Conservation (phyloP, 495 filamentous ascomycete genomes). For the Daldinia decipiens region DNA sequence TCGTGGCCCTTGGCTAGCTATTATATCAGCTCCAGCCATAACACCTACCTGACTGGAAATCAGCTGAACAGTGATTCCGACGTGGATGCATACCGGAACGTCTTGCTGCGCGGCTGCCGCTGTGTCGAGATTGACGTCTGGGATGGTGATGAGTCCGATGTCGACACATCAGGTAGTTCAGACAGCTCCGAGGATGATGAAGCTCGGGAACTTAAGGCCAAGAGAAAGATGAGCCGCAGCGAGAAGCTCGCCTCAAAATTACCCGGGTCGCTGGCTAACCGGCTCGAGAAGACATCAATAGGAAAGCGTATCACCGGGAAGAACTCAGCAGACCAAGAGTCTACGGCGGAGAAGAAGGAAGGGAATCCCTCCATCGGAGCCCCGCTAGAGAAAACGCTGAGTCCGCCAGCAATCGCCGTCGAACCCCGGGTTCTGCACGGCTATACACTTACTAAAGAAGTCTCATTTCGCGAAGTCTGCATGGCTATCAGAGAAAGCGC, state of each 20-base stretch:
- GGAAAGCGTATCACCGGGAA: constrained; percentile 52
- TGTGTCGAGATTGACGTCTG: constrained; percentile 97
- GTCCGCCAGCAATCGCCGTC: constrained; percentile 47
- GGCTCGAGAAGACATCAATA: constrained; percentile 53
- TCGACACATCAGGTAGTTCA: constrained; percentile 45
- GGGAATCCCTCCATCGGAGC: not conserved
- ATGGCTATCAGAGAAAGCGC: constrained; percentile 79
- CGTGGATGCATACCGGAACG: constrained; percentile 83
- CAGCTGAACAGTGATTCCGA: constrained; percentile 87
- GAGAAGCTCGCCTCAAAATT: constrained; percentile 48
- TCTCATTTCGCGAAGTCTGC: constrained; percentile 86
- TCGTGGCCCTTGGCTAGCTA: constrained; percentile 82
- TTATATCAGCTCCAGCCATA: constrained; percentile 92
- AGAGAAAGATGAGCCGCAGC: constrained; percentile 44
- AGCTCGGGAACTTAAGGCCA: constrained; percentile 36
- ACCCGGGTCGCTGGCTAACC: constrained; percentile 49
- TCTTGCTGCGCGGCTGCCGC: constrained; percentile 83
- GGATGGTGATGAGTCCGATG: constrained; percentile 75
- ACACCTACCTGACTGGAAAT: constrained; percentile 93
- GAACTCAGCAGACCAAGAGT: constrained; percentile 1
- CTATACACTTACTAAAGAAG: constrained; percentile 87
- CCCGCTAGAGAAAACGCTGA: constrained; percentile 43
- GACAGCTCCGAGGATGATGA: constrained; percentile 43
- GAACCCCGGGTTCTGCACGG: constrained; percentile 90
- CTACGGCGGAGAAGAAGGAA: constrained; percentile 8